Conservation (phyloP, 169 alveolate species). For the Neospora caninum region DNA sequence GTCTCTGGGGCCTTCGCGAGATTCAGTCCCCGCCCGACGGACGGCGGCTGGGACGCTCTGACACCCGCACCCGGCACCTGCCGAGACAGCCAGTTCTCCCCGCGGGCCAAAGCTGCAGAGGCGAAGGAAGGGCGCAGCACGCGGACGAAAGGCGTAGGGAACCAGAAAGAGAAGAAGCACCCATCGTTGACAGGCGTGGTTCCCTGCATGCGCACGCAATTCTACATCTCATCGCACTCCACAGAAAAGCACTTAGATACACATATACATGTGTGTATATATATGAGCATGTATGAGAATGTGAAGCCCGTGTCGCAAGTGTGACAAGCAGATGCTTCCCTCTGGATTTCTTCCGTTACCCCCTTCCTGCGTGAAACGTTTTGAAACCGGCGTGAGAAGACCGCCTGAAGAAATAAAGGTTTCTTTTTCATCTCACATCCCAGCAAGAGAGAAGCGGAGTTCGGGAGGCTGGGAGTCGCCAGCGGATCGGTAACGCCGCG, state of each 20-base stretch:
- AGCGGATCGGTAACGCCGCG: too few species aligned
- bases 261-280: not conserved
- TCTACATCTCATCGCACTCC: too few species aligned
- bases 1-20: not conserved
- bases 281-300: not conserved
- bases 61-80: not conserved
- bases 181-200: too few species aligned
- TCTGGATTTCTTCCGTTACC: too few species aligned
- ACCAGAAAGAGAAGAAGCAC: not conserved
- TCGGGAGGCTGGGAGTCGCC: not conserved
- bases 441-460: not conserved
- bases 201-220: too few species aligned
- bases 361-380: too few species aligned
- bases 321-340: too few species aligned
- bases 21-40: not conserved
- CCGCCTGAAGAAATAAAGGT: too few species aligned
- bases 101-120: not conserved
- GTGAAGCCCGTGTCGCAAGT: too few species aligned
- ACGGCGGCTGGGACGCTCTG: too few species aligned
- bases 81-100: not conserved
- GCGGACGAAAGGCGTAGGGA: not conserved
- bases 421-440: not conserved
- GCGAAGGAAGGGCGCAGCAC: not conserved
- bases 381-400: too few species aligned
- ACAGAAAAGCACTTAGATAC: not conserved